Base-by-base conservation (phyloP, 164 flowering plant species). In the Dillenia suffruticosa region DNA sequence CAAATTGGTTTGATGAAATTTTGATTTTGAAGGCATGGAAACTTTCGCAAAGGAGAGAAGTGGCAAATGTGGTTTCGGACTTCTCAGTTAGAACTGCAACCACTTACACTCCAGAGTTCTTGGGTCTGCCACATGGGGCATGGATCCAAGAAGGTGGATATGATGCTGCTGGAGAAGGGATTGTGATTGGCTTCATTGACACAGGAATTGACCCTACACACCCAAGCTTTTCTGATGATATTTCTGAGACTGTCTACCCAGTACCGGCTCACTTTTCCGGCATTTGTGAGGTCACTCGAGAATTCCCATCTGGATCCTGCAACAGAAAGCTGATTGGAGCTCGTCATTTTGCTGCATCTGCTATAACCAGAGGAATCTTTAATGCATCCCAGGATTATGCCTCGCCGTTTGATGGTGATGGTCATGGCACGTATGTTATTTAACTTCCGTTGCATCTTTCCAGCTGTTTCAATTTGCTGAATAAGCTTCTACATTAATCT, bases 191-290 rank as follows among this genome's bases (percentile, higher is more conserved):
- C 12, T 86, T 94, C 59, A 68, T 94, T 61, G 99, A 94, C 65
- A 94, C 99, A 56, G 99, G 99, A 56, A 90, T 94, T 70, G 99
- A 94, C 76, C 99, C 99, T 52, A 82, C 83, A 49, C 99, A 94
- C 72, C 90, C 92, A 1, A 94, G 99, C 77, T 89, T 94, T 71
- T 71, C 85, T 32, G 97, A 83, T 68, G 74, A 78, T 69, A 44
- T 62, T 22, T 66, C 87, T 57, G 86, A 65, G 44, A 72, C 69
- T 51, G 24, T 68, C 1, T 85, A 76, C 75, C 92, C 97, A 16
- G 81, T 94, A 55, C 97, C 96, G 0, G 17, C 70, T 24, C 96
- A 81, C 68, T 94, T 84, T 66, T 72, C 95, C 26, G 99, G 99
- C 44, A 75, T 91, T 52, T 94, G 99, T 76, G 99, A 94, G 73